Evolutionary conservation across 208 protist genomes (phyloP).

Genomic region (Crithidia bombi): DNA sequence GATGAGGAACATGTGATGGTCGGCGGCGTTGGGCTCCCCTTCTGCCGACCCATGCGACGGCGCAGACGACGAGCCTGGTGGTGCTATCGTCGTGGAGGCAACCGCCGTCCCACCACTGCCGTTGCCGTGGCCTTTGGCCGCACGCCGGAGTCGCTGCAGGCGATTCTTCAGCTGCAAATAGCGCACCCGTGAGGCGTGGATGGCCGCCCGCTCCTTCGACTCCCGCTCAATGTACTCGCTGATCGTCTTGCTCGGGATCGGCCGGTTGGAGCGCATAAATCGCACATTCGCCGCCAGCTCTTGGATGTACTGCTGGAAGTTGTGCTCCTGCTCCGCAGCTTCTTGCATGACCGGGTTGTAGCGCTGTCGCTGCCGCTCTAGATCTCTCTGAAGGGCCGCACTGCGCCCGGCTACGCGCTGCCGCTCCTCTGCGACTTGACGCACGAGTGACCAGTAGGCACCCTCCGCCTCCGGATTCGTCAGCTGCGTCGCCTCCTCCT

Average conservation of each 20-base stretch:
- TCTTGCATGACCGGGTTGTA: slow-evolving; percentile 74
- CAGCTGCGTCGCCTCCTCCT: slow-evolving; percentile 50
- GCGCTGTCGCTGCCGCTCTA: slow-evolving; percentile 50
- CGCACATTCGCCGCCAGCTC: slow-evolving; percentile 49
- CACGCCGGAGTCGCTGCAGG: slow-evolving; percentile 66
- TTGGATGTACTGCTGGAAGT: slow-evolving; percentile 78
- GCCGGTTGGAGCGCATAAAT: slow-evolving; percentile 79
- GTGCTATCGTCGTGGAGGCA: neutral
- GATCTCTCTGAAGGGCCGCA: slow-evolving; percentile 45
- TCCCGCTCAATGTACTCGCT: slow-evolving; percentile 81
- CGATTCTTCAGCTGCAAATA: slow-evolving; percentile 92
- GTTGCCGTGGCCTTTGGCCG: slow-evolving; percentile 28
- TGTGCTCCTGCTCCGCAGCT: slow-evolving; percentile 62
- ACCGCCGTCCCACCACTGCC: slow-evolving; percentile 3
- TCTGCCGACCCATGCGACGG: neutral
- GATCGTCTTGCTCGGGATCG: slow-evolving; percentile 73
- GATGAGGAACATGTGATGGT: slow-evolving; percentile 96
- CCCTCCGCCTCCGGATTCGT: slow-evolving; percentile 71
- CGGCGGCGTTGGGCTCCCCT: slow-evolving; percentile 71
- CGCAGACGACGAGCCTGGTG: neutral
- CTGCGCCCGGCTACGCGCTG: slow-evolving; percentile 40
- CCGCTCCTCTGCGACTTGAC: slow-evolving; percentile 69
- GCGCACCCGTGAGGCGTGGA: slow-evolving; percentile 86
- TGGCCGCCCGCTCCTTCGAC: slow-evolving; percentile 65
- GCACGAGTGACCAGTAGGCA: slow-evolving; percentile 78